Percentiles rank a stretch among this genome's conserved stretches.
Conservation (phyloP, 768 basidiomycete species). For the Coprinopsis strossmayeri region DNA sequence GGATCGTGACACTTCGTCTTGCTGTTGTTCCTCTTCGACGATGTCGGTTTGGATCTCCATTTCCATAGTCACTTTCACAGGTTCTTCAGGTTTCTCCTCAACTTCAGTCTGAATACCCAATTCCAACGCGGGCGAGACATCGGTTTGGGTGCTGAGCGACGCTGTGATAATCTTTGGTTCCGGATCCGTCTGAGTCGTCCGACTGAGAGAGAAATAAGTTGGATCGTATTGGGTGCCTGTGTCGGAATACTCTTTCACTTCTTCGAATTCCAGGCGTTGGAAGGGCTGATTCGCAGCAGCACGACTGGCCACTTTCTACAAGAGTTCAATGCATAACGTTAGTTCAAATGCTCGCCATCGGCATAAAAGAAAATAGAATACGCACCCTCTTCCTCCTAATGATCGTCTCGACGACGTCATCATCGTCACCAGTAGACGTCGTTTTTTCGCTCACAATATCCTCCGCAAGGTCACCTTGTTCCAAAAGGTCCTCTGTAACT, state of each 20-base stretch:
- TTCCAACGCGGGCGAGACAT: constrained; percentile 24
- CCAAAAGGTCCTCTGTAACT: constrained; percentile 28
- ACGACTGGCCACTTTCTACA: constrained; percentile 63
- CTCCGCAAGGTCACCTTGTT: constrained; percentile 51
- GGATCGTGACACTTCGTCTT: constrained; percentile 30
- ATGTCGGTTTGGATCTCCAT: constrained; percentile 65
- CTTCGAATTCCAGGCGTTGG: constrained; percentile 40
- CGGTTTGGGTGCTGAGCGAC: constrained; percentile 55
- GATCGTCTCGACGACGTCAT: constrained; percentile 76
- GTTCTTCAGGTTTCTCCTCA: constrained; percentile 27
- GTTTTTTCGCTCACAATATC: too few relatives aligned
- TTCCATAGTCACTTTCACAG: constrained; percentile 33
- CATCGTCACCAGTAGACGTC: too few relatives aligned
- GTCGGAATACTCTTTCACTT: constrained; percentile 72
- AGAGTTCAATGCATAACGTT: constrained; percentile 3
- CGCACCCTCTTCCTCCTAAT: constrained; percentile 77
- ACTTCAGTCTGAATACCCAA: constrained; percentile 28
- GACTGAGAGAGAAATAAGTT: constrained; percentile 39
- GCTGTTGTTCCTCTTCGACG: constrained; percentile 28
- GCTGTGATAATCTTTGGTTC: constrained; percentile 37
- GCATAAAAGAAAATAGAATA: constrained; percentile 3
- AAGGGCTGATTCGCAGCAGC: constrained; percentile 26
- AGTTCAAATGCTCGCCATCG: not conserved
- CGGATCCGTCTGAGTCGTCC: constrained; percentile 56
- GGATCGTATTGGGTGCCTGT: constrained; percentile 66